phyloP scores from a whole-genome alignment of 345 rosid species.

The Mallotus nudiflorus region DNA sequence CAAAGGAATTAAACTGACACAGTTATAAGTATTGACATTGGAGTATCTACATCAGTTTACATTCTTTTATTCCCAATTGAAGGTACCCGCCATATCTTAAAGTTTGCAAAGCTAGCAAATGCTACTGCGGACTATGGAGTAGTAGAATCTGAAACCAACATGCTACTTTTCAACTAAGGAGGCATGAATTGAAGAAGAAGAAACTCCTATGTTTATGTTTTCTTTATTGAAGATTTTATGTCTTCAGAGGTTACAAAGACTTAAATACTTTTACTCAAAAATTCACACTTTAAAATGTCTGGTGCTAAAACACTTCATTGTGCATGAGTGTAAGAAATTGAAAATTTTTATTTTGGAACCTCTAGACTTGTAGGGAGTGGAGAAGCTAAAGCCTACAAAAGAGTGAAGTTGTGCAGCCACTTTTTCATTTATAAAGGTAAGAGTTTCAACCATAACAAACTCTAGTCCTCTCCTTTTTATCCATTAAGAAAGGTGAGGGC shows the following conservation, averaged over 20 bases:
- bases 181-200: constrained; percentile 1
- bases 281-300: constrained; percentile 16
- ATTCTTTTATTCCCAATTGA: not conserved
- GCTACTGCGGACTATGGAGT: not conserved
- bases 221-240: not conserved
- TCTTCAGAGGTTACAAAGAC: not conserved
- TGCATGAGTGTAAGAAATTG: not conserved
- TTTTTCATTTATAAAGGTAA: not conserved
- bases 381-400: not conserved
- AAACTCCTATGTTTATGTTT: constrained; percentile 3
- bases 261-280: constrained; percentile 11
- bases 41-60: constrained; percentile 1
- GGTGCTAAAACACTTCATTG: not conserved
- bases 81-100: no score
- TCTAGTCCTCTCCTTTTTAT: not conserved
- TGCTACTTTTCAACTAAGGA: not conserved
- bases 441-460: no score
- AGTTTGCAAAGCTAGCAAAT: not conserved
- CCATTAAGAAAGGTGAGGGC: no score
- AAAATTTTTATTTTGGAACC: not conserved
- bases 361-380: not conserved
- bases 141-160: not conserved
- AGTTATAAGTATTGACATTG: not conserved
- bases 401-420: not conserved
- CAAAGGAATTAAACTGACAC: not conserved